Evolutionary conservation across 768 basidiomycete genomes (phyloP), one percentile per base, ranked within the genome.

Genomic region (Xerocomus spinulosus): DNA sequence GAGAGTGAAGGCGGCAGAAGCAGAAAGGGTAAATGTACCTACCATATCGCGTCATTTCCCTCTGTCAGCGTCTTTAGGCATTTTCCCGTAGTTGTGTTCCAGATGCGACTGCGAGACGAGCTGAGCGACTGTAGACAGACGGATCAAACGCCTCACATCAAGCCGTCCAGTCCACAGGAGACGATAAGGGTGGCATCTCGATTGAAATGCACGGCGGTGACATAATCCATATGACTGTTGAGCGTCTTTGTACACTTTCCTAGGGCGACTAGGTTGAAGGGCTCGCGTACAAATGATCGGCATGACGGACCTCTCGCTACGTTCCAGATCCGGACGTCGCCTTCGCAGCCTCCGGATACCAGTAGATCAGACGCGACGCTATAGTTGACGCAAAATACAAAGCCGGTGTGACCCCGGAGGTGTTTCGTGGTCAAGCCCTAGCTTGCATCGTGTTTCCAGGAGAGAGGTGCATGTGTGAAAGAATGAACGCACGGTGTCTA

Each of bases 41-140:
- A 91, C 87, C 82, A 93, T 54, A 92, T 77, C 2, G 92, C 87
- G 37, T 88, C 82, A 42, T 87, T 83, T 15, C 89, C 90, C 68
- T 96, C 92, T 9, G 91, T 88, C 21, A 99, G 77, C 0, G 95
- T 98, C 68, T 96, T 97, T 24, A 99, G 78, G 67, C 95, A 99
- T 60, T 97, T 93, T 0, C 93, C 94, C 17, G 88, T 85, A 17
- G 81, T 78, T 0, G 89, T 85, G 54, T 92, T 91, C 95, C 95
- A 99, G 65, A 99, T 87, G 24, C 95, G 94, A 59, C 95, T 98
- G 59, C 6, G 18, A 33, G 36, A 14, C 3, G n/a, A 18, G 15
- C 10, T 24, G 46, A 40, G 48, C 42, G 25, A 53, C 23, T 33
- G 21, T 40, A 33, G 28, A 34, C 4, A 34, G 47, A 21, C 33